These are phyloP conservation scores for Prunus mume DNA, from an alignment of 306 rosid species.

Conservation along the genomic window DNA sequence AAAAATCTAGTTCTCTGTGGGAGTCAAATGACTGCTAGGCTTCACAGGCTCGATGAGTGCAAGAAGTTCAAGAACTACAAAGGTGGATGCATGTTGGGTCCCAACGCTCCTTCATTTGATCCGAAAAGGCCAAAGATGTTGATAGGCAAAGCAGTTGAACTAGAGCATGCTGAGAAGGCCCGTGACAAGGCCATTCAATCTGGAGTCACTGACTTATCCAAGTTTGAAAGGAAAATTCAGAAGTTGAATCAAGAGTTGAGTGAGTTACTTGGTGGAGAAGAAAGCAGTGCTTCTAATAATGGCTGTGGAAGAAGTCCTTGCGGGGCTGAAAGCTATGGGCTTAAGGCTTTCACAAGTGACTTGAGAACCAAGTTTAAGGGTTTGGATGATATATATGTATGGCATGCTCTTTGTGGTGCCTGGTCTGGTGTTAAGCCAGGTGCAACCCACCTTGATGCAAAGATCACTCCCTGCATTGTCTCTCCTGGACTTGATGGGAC, in stretches of 20 bases:
- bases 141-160: slow-evolving; percentile 55
- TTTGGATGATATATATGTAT: slow-evolving; percentile 74
- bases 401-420: slow-evolving; percentile 89
- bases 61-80: slow-evolving; percentile 62
- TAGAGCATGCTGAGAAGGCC: slow-evolving; percentile 48
- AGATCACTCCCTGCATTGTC: slow-evolving; percentile 52
- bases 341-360: slow-evolving; percentile 76
- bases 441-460: slow-evolving; percentile 54
- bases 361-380: slow-evolving; percentile 64
- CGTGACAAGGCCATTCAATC: slow-evolving; percentile 32
- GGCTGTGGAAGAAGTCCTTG: slow-evolving; percentile 22
- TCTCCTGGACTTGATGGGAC: slow-evolving; percentile 74
- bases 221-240: slow-evolving; percentile 38
- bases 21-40: slow-evolving; percentile 75
- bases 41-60: slow-evolving; percentile 59
- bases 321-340: slow-evolving; percentile 34
- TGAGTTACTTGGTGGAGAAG: slow-evolving; percentile 46
- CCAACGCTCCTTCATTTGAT: slow-evolving; percentile 55
- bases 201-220: slow-evolving; percentile 25
- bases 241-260: slow-evolving; percentile 50
- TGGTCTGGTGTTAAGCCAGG: slow-evolving; percentile 95
- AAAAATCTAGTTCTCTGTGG: slow-evolving; percentile 68
- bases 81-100: slow-evolving; percentile 52
- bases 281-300: not conserved
- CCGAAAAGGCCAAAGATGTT: slow-evolving; percentile 50